Evolutionary conservation across 2,329 filamentous ascomycete species (phyloP).

Genomic region (Pseudocercospora eumusae): DNA sequence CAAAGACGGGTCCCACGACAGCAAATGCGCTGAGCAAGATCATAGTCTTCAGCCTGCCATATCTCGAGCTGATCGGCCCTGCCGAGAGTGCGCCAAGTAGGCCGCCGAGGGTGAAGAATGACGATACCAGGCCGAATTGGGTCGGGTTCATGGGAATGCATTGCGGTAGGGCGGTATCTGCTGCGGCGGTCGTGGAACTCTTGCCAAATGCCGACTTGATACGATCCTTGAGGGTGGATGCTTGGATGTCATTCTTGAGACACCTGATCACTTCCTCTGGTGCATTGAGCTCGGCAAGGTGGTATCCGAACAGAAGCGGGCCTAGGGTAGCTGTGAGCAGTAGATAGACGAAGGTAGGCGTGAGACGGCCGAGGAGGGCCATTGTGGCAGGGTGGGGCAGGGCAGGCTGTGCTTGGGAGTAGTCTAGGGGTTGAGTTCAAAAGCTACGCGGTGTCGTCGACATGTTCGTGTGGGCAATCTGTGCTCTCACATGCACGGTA

Average conservation of each 20-base stretch:
- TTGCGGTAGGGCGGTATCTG: constrained; percentile 55
- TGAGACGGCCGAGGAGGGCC: constrained; percentile 53
- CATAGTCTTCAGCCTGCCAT: constrained; percentile 76
- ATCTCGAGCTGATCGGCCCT: constrained; percentile 74
- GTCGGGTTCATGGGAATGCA: constrained; percentile 86
- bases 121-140: constrained; percentile 82
- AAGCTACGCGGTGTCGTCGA: background rate
- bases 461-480: background rate
- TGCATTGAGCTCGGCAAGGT: constrained; percentile 91
- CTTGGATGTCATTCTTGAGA: constrained; percentile 58
- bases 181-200: constrained; percentile 46
- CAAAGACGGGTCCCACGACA: constrained; percentile 70
- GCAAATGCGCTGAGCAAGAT: constrained; percentile 76
- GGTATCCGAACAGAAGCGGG: constrained; percentile 91
- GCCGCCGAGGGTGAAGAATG: constrained; percentile 88
- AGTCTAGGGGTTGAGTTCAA: background rate
- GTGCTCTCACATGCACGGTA: background rate
- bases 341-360: constrained; percentile 74
- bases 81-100: constrained; percentile 77
- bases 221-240: constrained; percentile 21
- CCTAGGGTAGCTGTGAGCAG: constrained; percentile 78
- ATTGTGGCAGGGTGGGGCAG: too few species aligned
- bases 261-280: constrained; percentile 93
- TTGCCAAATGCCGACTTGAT: constrained; percentile 62
- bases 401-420: background rate